Conservation (phyloP, 164 flowering plant species). For the Umbilicus rupestris region DNA sequence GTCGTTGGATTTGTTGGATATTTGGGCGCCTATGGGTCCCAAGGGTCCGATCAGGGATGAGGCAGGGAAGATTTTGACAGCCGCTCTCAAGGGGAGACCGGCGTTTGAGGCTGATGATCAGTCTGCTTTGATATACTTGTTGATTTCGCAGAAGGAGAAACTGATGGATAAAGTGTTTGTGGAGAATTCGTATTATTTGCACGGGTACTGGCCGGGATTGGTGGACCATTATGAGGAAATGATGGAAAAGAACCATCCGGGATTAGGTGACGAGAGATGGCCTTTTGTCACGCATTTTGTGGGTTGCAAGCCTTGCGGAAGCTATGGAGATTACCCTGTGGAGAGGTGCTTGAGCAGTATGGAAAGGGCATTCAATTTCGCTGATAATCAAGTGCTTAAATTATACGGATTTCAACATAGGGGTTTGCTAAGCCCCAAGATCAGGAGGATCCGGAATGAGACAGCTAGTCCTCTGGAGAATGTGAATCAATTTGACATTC, state of each 20-base stretch:
- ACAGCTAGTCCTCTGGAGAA: not conserved
- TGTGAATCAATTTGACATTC: not conserved
- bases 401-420: not conserved
- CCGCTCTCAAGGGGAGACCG: not conserved
- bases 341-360: slow-evolving; percentile 5
- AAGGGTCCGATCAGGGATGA: not conserved
- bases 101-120: not conserved
- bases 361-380: not conserved
- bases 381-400: not conserved
- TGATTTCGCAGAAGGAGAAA: not conserved
- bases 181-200: not conserved
- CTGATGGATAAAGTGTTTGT: not conserved
- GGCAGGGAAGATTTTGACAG: not conserved
- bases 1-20: slow-evolving; percentile 3
- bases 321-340: slow-evolving; percentile 4
- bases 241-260: not conserved
- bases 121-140: not conserved
- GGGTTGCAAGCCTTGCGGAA: slow-evolving; percentile 1
- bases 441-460: slow-evolving; percentile 3
- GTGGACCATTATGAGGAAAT: not conserved
- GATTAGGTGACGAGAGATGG: not conserved
- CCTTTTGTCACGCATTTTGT: slow-evolving; percentile 2
- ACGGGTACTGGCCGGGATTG: not conserved
- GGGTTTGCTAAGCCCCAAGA: not conserved
- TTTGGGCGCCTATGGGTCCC: not conserved